These are phyloP conservation scores for Pleurotus eryngii DNA, from an alignment of 768 basidiomycete genomes.

Conservation along the genomic window DNA sequence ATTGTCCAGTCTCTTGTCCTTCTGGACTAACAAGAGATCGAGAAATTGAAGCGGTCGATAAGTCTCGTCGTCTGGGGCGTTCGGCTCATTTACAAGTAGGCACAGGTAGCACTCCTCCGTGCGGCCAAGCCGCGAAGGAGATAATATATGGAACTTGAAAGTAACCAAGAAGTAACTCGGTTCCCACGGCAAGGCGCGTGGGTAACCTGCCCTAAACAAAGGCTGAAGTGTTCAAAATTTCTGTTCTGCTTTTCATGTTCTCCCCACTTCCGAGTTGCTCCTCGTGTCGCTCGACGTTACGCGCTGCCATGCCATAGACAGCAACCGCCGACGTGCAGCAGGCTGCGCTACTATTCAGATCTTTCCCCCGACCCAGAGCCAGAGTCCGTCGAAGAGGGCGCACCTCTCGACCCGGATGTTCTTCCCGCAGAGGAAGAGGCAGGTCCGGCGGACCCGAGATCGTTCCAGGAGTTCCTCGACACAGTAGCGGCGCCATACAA, in stretches of 20 bases:
- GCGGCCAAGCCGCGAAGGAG: too few relatives aligned
- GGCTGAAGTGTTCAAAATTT: conserved; percentile 27
- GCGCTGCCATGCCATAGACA: conserved; percentile 16
- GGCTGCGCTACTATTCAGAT: conserved; percentile 22
- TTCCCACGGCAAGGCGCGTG: not conserved
- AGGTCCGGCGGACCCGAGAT: conserved; percentile 21
- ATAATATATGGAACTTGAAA: too few relatives aligned
- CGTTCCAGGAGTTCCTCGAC: conserved; percentile 39
- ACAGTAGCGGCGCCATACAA: conserved; percentile 40
- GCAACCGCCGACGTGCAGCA: conserved; percentile 14
- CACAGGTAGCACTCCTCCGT: too few relatives aligned
- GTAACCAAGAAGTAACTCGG: not conserved
- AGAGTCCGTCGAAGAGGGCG: conserved; percentile 17
- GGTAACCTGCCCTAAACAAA: not conserved
- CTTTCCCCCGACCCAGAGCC: conserved; percentile 23
- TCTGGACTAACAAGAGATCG: too few relatives aligned
- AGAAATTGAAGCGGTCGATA: too few relatives aligned
- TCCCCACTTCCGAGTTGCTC: conserved; percentile 29
- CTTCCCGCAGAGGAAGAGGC: conserved; percentile 11
- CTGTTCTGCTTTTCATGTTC: conserved; percentile 27
- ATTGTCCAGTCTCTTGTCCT: too few relatives aligned
- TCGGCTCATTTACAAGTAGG: too few relatives aligned
- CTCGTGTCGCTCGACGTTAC: conserved; percentile 26
- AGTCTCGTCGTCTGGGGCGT: too few relatives aligned
- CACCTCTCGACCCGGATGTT: conserved; percentile 13